A percentile compares a stretch with the other conserved stretches of the same genome.
Conservation (phyloP, 148 eudicot genomes). For the Vaccinium corymbosum region DNA sequence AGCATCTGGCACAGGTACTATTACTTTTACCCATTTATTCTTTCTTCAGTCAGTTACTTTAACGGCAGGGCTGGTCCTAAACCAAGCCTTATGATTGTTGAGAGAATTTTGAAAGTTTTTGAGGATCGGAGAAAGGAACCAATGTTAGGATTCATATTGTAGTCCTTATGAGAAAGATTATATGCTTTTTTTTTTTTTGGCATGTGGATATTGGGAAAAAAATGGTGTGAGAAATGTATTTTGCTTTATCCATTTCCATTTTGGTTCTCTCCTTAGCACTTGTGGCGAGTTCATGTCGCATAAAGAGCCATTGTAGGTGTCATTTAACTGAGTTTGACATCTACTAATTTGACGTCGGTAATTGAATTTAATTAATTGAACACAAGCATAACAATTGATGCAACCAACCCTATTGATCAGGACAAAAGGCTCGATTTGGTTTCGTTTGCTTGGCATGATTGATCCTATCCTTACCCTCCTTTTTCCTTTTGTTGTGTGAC, state of each 20-base stretch:
- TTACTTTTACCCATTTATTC: conserved; percentile 1
- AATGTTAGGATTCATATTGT: background rate
- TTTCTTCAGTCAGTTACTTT: background rate
- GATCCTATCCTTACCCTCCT: background rate
- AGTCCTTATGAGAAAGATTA: background rate
- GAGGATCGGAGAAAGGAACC: background rate
- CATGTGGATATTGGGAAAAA: background rate
- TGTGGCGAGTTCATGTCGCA: background rate
- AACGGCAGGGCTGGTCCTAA: background rate
- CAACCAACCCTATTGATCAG: background rate
- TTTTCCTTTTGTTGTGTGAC: background rate
- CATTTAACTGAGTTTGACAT: background rate
- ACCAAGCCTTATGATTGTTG: background rate
- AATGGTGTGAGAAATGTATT: conserved; percentile 1
- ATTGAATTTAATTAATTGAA: background rate
- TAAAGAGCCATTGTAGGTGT: background rate
- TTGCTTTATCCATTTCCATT: background rate
- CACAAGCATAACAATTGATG: background rate
- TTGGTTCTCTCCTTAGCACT: conserved; percentile 2
- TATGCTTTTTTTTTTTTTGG: background rate
- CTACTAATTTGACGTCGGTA: background rate
- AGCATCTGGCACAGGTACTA: background rate
- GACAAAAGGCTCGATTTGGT: background rate
- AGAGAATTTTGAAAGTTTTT: background rate
- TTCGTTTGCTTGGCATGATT: background rate